These are phyloP conservation scores for Alternaria solani DNA, from an alignment of 2,329 filamentous ascomycete species.

Conservation along the genomic window DNA sequence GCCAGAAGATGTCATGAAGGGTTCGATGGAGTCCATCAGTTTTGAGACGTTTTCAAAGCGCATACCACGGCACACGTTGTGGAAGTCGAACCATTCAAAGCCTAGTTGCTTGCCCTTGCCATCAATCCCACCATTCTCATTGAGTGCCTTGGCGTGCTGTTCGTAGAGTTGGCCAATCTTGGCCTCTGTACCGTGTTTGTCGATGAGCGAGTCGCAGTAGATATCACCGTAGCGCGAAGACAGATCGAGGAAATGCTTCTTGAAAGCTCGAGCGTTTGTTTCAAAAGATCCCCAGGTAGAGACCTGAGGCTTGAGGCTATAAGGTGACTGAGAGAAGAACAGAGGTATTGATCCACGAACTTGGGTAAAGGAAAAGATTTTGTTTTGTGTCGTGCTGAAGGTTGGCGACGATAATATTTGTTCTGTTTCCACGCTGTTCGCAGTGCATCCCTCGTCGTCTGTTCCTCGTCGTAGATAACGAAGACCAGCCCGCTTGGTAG, in stretches of 20 bases:
- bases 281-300: conserved; percentile 81
- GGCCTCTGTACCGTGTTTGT: conserved; percentile 84
- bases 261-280: conserved; percentile 80
- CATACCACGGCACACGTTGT: conserved; percentile 91
- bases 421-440: conserved; percentile 94
- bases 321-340: conserved; percentile 94
- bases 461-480: conserved; percentile 90
- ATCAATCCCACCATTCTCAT: conserved; percentile 64
- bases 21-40: conserved; percentile 74
- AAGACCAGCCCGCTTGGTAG: conserved; percentile 83
- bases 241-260: conserved; percentile 78
- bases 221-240: conserved; percentile 75
- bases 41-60: conserved; percentile 93
- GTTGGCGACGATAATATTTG: conserved; percentile 80
- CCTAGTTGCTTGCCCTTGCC: conserved; percentile 60
- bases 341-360: conserved; percentile 89
- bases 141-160: conserved; percentile 70
- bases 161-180: conserved; percentile 82
- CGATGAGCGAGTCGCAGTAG: conserved; percentile 84
- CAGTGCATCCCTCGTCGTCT: conserved; percentile 86
- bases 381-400: conserved; percentile 67
- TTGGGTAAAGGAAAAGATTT: conserved; percentile 84
- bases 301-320: conserved; percentile 88
- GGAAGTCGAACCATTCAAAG: conserved; percentile 99
- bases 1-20: conserved; percentile 73